Evolutionary conservation across 164 flowering plant genomes (phyloP).

Genomic region (Vitis cinerea): DNA sequence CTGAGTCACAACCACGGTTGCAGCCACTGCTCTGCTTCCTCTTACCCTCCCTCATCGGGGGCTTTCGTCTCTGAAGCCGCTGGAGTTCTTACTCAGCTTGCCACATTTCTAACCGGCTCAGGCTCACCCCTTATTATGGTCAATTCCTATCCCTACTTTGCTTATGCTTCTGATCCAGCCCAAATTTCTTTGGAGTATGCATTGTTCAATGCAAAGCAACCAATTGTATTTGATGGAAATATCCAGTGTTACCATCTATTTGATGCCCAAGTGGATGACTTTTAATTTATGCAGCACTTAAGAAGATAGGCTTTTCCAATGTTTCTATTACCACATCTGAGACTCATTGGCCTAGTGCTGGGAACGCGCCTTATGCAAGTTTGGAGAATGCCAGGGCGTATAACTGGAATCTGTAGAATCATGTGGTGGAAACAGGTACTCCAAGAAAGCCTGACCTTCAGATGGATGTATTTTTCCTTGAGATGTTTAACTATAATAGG

Average conservation of each 20-base stretch:
- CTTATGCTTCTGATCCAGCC: conserved; percentile 11
- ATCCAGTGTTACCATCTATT: conserved; percentile 20
- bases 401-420: conserved; percentile 15
- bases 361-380: conserved; percentile 20
- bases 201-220: neutral
- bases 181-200: conserved; percentile 6
- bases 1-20: neutral
- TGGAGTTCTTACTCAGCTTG: neutral
- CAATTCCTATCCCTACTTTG: conserved; percentile 34
- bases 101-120: neutral
- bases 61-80: conserved; percentile 1
- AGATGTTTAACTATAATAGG: conserved; percentile 29
- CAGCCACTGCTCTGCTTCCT: neutral
- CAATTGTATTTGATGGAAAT: conserved; percentile 21
- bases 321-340: conserved; percentile 22
- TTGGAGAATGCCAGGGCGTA: conserved; percentile 16
- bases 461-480: conserved; percentile 12
- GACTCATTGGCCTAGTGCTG: conserved; percentile 36
- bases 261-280: conserved; percentile 33
- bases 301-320: conserved; percentile 10
- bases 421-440: conserved; percentile 12
- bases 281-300: conserved; percentile 25
- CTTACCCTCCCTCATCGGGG: conserved; percentile 19
- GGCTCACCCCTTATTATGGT: conserved; percentile 13
- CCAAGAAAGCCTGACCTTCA: conserved; percentile 21